These are phyloP conservation scores for Coprinopsis strossmayeri DNA, from an alignment of 768 basidiomycete genomes.

Conservation along the genomic window DNA sequence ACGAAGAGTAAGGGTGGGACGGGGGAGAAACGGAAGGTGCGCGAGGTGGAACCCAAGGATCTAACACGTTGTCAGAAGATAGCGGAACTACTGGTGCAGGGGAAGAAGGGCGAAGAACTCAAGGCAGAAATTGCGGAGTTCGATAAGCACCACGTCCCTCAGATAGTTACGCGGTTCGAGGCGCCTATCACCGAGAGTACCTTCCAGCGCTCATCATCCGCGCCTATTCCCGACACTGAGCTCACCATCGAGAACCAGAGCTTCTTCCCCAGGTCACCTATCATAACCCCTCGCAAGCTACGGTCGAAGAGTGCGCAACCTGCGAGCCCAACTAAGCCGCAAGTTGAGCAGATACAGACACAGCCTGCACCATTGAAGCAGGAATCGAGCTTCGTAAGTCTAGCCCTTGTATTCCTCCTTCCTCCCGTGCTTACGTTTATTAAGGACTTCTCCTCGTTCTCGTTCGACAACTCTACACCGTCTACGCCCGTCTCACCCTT, in stretches of 20 bases:
- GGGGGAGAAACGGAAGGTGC: slow-evolving; percentile 51
- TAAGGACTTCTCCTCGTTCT: slow-evolving; percentile 40
- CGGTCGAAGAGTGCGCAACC: slow-evolving; percentile 36
- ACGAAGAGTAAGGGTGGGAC: slow-evolving; percentile 37
- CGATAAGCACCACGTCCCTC: slow-evolving; percentile 51
- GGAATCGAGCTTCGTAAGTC: slow-evolving; percentile 46
- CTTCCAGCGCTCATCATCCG: slow-evolving; percentile 65
- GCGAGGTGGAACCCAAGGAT: slow-evolving; percentile 65
- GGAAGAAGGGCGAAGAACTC: slow-evolving; percentile 53
- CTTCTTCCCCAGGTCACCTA: slow-evolving; percentile 23
- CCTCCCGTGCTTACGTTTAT: neutral
- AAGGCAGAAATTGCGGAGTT: slow-evolving; percentile 53
- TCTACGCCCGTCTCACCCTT: slow-evolving; percentile 23
- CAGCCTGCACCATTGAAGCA: slow-evolving; percentile 29
- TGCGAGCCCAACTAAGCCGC: slow-evolving; percentile 16
- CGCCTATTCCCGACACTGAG: slow-evolving; percentile 38
- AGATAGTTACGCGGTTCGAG: slow-evolving; percentile 72
- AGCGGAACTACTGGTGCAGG: slow-evolving; percentile 56
- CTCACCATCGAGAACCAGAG: slow-evolving; percentile 23
- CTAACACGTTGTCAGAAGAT: slow-evolving; percentile 61
- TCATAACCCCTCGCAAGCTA: slow-evolving; percentile 19
- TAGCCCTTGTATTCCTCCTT: slow-evolving; percentile 5
- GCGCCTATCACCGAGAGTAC: slow-evolving; percentile 68
- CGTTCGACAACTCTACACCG: slow-evolving; percentile 31
- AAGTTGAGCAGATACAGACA: slow-evolving; percentile 13